phyloP scores from a whole-genome alignment of 2,329 filamentous ascomycete genomes.

The Microsporum canis region DNA sequence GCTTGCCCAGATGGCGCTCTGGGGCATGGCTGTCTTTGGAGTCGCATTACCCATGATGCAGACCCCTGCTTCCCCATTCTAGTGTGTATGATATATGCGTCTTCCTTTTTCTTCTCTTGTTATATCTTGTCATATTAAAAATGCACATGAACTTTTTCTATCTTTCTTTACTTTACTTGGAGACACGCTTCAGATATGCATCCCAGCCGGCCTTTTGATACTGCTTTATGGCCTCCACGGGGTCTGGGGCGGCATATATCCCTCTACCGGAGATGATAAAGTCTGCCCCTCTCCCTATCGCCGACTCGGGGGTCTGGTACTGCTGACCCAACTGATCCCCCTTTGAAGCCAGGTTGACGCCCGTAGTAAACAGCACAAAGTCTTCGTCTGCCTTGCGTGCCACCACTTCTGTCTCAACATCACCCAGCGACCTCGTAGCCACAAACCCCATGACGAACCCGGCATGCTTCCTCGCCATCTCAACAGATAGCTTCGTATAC shows the following conservation, averaged over 20 bases:
- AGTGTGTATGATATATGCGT: background rate
- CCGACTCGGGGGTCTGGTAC: conserved; percentile 38
- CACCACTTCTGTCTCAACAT: conserved; percentile 23
- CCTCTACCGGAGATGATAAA: conserved; percentile 40
- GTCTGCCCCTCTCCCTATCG: conserved; percentile 36
- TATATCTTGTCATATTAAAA: background rate
- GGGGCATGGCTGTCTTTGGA: conserved; percentile 30
- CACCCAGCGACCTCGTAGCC: conserved; percentile 32
- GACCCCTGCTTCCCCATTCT: background rate
- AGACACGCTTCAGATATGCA: conserved; percentile 33
- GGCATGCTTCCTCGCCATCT: conserved; percentile 36
- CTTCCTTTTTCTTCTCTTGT: background rate
- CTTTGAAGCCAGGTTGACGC: conserved; percentile 37
- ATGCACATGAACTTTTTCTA: background rate
- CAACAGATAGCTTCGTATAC: conserved; percentile 37
- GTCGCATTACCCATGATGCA: background rate
- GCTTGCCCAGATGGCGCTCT: conserved; percentile 31
- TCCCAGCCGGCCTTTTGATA: conserved; percentile 38
- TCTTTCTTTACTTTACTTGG: conserved; percentile 16
- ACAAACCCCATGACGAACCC: conserved; percentile 39
- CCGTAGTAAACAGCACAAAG: conserved; percentile 40
- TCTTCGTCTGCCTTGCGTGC: conserved; percentile 28
- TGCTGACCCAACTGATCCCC: conserved; percentile 40
- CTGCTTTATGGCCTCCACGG: conserved; percentile 33
- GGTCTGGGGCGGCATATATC: conserved; percentile 37